phyloP scores from a whole-genome alignment of 805 yeast species.

The Alloascoidea africana region DNA sequence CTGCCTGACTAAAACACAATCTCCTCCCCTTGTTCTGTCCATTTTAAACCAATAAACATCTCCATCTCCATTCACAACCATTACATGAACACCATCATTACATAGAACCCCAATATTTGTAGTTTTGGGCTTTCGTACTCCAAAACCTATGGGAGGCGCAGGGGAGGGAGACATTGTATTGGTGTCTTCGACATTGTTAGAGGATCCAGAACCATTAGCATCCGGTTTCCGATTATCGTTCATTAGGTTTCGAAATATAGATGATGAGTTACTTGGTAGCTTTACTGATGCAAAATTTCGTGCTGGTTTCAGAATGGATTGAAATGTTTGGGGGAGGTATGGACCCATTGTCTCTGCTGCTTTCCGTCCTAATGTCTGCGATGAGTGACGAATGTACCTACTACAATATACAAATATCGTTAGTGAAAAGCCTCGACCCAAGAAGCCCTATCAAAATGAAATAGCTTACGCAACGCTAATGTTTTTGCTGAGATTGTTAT shows the following conservation, averaged over 20 bases:
- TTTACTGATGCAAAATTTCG: conserved; percentile 86
- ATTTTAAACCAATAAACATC: conserved; percentile 66
- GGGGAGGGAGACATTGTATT: conserved; percentile 22
- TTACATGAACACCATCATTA: conserved; percentile 21
- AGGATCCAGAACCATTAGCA: too few relatives aligned
- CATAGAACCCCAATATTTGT: not conserved
- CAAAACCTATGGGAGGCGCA: too few relatives aligned
- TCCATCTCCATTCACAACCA: conserved; percentile 74
- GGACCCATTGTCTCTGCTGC: conserved; percentile 76
- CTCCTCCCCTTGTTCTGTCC: conserved; percentile 86
- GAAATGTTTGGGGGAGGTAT: conserved; percentile 65
- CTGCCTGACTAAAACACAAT: conserved; percentile 67
- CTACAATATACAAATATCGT: conserved; percentile 4
- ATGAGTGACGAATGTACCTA: conserved; percentile 7
- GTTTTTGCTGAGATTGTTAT: too few relatives aligned
- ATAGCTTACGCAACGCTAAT: too few relatives aligned
- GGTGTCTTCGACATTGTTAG: too few relatives aligned
- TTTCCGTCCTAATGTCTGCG: conserved; percentile 18
- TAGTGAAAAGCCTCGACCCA: conserved; percentile 1
- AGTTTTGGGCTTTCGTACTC: not conserved
- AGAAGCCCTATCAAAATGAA: too few relatives aligned
- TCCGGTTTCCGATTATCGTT: too few relatives aligned
- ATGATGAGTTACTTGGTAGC: conserved; percentile 39
- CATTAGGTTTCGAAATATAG: too few relatives aligned
- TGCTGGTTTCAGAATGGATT: conserved; percentile 68